These are phyloP conservation scores for Biscogniauxia mediterranea DNA, from an alignment of 2,329 filamentous ascomycete species.

Conservation along the genomic window DNA sequence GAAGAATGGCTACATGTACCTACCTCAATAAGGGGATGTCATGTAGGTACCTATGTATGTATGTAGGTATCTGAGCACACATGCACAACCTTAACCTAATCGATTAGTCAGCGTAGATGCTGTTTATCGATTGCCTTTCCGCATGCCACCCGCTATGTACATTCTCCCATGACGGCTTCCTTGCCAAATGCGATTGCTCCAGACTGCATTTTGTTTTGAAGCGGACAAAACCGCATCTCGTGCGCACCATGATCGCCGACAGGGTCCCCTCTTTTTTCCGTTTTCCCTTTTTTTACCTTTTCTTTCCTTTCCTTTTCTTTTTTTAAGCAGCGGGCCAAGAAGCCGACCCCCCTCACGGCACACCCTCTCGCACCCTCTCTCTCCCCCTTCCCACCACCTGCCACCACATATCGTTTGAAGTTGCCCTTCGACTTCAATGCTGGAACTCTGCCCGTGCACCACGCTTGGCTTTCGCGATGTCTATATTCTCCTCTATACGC, in stretches of 20 bases:
- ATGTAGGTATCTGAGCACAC: neutral
- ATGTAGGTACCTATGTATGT: neutral
- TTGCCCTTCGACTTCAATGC: neutral
- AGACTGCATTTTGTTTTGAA: neutral
- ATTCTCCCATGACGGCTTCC: too few relatives aligned
- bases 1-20: too few relatives aligned
- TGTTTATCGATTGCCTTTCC: too few relatives aligned
- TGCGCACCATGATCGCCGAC: neutral
- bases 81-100: neutral
- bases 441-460: neutral
- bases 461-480: neutral
- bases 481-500: neutral
- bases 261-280: neutral
- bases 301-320: neutral
- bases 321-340: neutral
- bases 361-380: neutral
- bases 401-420: neutral
- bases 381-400: neutral
- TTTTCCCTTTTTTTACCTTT: neutral
- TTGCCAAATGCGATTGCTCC: too few relatives aligned
- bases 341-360: neutral
- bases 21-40: too few relatives aligned
- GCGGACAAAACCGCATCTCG: neutral
- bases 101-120: neutral
- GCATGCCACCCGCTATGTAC: too few relatives aligned